Evolutionary conservation across 116 monocot species (phyloP), one percentile per base, ranked within the genome.

Genomic region (Zostera marina): DNA sequence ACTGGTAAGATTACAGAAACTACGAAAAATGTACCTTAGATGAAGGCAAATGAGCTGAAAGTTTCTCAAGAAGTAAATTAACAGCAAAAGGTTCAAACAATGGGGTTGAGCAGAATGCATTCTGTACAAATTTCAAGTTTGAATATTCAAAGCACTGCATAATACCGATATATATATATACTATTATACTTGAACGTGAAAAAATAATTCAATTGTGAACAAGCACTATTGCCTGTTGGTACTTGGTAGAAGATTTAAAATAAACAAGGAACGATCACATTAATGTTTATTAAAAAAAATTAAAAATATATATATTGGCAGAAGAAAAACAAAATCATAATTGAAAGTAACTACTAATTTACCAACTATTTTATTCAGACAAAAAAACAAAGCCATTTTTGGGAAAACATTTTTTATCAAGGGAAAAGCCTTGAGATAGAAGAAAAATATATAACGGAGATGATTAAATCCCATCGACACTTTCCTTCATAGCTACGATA

Each of bases 51-150:
- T 84, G 71, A 45, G 98, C 86, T 12, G 86, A 85, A 58, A 98
- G 91, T 45, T 98, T 98, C 17, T 98, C 98, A 63, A 98, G 86
- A 59, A 98, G 69, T 42, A 98, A 63, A 55, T 86, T 86, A 19
- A 98, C 80, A 10, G 74, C 69, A 81, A 78, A 79, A 68, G 82
- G 86, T 66, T 86, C 98, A 71, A 86, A 90, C 53, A 72, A 66
- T 64, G 91, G 76, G 58, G 86, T 73, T 63, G 87, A 86, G 67
- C 73, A 83, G 68, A 90, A 86, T 13, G 79, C 81, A 66, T 65
- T 16, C 98, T 98, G 74, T 59, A 76, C 70, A 54, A 55, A 9
- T 9, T 22, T 19, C 54, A 11, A 41, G 49, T 63, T 38, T 52
- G 63, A 63, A 62, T 59, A 17, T 59, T 16, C 17, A 16, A 12